Base-by-base conservation (phyloP, 2,329 filamentous ascomycete genomes). In the Verticillium longisporum region DNA sequence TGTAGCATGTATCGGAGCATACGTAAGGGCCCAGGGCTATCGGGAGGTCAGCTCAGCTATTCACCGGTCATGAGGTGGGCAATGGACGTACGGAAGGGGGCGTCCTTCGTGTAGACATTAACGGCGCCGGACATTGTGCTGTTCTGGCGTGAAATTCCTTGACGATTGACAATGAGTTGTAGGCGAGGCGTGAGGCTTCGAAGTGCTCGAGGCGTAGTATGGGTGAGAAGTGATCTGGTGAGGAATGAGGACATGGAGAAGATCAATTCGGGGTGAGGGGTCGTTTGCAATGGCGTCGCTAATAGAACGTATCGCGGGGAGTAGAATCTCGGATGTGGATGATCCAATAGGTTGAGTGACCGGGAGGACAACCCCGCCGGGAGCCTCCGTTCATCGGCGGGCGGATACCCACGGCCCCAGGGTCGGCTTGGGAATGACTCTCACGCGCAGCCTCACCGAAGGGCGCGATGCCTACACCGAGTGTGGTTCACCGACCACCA, bases 21-120 rank as follows among this genome's bases (percentile, higher is more conserved):
- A 88, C 85, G 74, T 88, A 88, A 67, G 85, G 85, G 60, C 85
- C 85, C 67, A 84, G 79, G 71, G 84, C 85, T 88, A 61, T 60
- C 13, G 14, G 34, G 15, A 5, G 55, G 32, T 66, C 62, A 67
- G 55, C 45, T 57, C 32, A 65, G 61, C 34, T 34, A 26, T 18
- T 57, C 53, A 53, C 32, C 10, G 37, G 38, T 33, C 4, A 14
- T 36, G 15, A 26, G 32, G 15, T 26, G 56, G 13, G 21, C 21
- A 38, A 2, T 13, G 18, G 9, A 80, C 83, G 74, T 74, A 86
- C 83, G 80, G 68, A 80, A 77, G 66, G 83, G 81, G 66, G 84
- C 84, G 67, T 86, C 78, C 76, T 84, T 82, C 73, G 82, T 82
- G 71, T 82, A 81, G 67, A 88, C 71, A 64, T 80, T 75, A 66